Percentiles rank a stretch among this genome's conserved stretches.
Conservation (phyloP, 768 basidiomycete species). For the Ramaria sp. region DNA sequence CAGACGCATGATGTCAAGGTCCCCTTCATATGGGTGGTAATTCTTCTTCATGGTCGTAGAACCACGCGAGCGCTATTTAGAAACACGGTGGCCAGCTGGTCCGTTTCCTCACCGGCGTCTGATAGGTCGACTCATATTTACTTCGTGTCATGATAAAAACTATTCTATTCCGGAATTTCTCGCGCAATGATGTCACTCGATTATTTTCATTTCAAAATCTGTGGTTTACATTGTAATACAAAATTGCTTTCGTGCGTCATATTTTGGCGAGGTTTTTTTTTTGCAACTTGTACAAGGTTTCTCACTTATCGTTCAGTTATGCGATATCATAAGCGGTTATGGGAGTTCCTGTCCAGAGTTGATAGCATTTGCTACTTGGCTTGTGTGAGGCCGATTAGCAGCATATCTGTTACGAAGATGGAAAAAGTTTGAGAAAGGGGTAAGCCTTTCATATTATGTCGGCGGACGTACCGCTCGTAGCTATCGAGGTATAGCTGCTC, state of each 20-base stretch:
- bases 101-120: neutral
- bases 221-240: neutral
- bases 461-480: constrained; percentile 45
- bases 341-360: constrained; percentile 55
- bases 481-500: constrained; percentile 58
- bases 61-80: neutral
- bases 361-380: constrained; percentile 66
- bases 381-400: constrained; percentile 66
- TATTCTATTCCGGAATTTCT: neutral
- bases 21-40: constrained; percentile 3
- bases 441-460: neutral
- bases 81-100: neutral
- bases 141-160: neutral
- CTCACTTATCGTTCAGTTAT: no score
- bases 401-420: constrained; percentile 41
- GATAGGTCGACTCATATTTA: neutral
- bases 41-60: neutral
- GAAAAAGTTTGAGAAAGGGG: neutral
- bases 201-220: neutral
- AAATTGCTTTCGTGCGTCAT: neutral
- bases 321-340: no score
- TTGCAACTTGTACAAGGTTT: neutral
- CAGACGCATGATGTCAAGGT: constrained; percentile 1
- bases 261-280: neutral
- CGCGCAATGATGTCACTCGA: neutral